Conservation (phyloP, 805 yeast species). For the Yamadazyma paraphyllophila region DNA sequence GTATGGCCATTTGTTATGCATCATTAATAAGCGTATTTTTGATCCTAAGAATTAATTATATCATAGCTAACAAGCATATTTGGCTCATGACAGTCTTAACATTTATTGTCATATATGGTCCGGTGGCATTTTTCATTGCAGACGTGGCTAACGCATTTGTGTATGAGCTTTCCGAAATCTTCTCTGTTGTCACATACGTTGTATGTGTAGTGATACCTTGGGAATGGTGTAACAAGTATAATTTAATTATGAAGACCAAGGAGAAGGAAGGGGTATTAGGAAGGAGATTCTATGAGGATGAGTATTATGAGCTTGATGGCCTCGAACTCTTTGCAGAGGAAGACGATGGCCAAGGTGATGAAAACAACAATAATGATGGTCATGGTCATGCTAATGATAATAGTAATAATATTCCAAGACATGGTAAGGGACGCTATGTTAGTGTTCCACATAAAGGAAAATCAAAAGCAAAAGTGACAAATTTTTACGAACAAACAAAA, state of each 20-base stretch:
- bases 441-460: not conserved
- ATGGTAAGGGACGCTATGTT: not conserved
- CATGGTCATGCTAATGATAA: conserved; percentile 15
- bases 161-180: conserved; percentile 68
- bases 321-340: conserved; percentile 40
- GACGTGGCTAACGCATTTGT: conserved; percentile 77
- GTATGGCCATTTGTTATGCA: conserved; percentile 66
- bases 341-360: conserved; percentile 17
- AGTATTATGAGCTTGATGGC: conserved; percentile 42
- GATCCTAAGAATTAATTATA: conserved; percentile 49
- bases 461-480: conserved; percentile 4
- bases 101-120: conserved; percentile 52
- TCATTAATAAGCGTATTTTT: conserved; percentile 58
- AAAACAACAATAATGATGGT: conserved; percentile 1
- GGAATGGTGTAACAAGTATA: conserved; percentile 80
- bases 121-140: conserved; percentile 70
- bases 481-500: conserved; percentile 25
- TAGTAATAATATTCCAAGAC: conserved; percentile 2
- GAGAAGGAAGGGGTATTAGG: conserved; percentile 77
- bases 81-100: conserved; percentile 58
- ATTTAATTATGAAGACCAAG: conserved; percentile 51
- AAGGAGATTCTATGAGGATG: conserved; percentile 71
- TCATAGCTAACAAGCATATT: conserved; percentile 47
- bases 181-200: conserved; percentile 69
- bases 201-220: conserved; percentile 72